These are phyloP conservation scores for Eucalyptus cloeziana DNA, from an alignment of 345 rosid species.

Conservation along the genomic window DNA sequence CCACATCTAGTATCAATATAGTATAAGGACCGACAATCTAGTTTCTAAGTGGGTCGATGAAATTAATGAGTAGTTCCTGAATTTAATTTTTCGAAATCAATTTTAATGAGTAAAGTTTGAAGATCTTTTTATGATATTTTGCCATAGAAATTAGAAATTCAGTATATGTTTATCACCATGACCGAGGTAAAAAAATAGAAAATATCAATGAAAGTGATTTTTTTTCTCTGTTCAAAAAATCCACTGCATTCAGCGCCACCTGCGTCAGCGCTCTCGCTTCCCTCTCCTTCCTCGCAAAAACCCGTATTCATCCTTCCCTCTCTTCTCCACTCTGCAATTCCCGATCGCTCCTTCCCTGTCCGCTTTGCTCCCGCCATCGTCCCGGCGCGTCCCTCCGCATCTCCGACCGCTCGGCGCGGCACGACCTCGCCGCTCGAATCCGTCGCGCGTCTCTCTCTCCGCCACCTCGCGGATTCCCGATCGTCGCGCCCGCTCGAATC, in stretches of 20 bases:
- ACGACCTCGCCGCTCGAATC: not conserved
- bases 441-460: not conserved
- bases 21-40: accelerated
- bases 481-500: not conserved
- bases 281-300: not conserved
- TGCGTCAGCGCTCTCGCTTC: not conserved
- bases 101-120: not conserved
- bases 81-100: no score
- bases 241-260: not conserved
- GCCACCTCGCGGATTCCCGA: not conserved
- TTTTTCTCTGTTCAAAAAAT: not conserved
- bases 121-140: no score
- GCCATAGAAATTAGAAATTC: not conserved
- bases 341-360: not conserved
- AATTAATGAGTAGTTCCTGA: accelerated
- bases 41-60: accelerated
- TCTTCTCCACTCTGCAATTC: not conserved
- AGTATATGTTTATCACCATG: not conserved
- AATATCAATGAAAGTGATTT: no score
- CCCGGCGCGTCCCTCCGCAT: not conserved
- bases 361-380: not conserved
- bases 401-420: not conserved
- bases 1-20: no score
- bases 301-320: not conserved
- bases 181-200: not conserved